Percentiles rank a stretch among this genome's conserved stretches.
These are phyloP conservation scores for Hapsidospora chrysogenum DNA, from an alignment of 495 filamentous ascomycete genomes.

Conservation along the genomic window DNA sequence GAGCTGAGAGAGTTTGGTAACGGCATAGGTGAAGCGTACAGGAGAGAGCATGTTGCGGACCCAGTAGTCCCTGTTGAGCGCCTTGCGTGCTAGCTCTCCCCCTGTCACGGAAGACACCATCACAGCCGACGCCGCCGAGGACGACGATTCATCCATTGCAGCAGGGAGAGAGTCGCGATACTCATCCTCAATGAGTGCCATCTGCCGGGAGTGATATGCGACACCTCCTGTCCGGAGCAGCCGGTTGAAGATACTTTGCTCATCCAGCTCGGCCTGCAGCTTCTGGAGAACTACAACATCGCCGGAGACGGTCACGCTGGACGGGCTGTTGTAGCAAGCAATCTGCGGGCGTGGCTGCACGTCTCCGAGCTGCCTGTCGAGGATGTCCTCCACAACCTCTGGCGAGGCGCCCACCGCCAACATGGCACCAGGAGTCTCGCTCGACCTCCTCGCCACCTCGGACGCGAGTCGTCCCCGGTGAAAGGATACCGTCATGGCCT, in stretches of 20 bases:
- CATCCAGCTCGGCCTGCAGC: constrained; percentile 14
- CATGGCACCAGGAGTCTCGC: constrained; percentile 13
- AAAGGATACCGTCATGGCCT: constrained; percentile 10
- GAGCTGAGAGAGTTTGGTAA: constrained; percentile 19
- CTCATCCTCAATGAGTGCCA: constrained; percentile 15
- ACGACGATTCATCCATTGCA: neutral
- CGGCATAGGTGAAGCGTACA: constrained; percentile 19
- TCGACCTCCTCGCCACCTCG: constrained; percentile 1
- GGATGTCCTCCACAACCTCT: constrained; percentile 8
- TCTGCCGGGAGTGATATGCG: constrained; percentile 41
- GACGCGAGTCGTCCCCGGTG: constrained; percentile 20
- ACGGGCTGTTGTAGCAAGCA: constrained; percentile 13
- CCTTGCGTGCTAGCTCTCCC: neutral
- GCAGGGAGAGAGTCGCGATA: constrained; percentile 6
- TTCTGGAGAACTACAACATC: constrained; percentile 7
- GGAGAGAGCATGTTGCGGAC: constrained; percentile 20
- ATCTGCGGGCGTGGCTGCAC: no score
- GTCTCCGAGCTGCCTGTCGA: no score
- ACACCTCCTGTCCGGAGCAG: constrained; percentile 21
- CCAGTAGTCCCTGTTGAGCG: constrained; percentile 13
- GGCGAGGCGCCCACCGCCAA: constrained; percentile 13
- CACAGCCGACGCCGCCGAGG: constrained; percentile 3
- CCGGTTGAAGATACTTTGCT: constrained; percentile 11
- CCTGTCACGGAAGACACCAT: constrained; percentile 6
- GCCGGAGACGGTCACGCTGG: constrained; percentile 34